These are phyloP conservation scores for Chlamydomonas sp. DNA, from an alignment of 139 green algal genomes.

Conservation along the genomic window DNA sequence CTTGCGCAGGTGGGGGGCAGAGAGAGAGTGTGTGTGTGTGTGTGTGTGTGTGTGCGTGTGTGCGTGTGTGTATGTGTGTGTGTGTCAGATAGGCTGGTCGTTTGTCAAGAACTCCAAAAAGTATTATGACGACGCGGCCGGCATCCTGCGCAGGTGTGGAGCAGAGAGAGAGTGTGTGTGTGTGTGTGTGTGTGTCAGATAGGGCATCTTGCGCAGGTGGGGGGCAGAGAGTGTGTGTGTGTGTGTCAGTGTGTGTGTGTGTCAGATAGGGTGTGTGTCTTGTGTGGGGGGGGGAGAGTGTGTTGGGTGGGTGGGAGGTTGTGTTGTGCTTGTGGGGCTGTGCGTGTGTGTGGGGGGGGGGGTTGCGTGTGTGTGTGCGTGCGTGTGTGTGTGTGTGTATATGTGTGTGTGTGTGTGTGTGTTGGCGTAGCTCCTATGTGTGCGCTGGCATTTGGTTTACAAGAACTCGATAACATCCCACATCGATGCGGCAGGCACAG, in stretches of 20 bases:
- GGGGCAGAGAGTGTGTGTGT: constrained; percentile 1
- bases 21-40: neutral
- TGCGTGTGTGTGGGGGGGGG: too few relatives aligned
- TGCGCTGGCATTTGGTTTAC: constrained; percentile 96
- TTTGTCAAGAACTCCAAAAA: constrained; percentile 98
- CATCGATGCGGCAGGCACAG: constrained; percentile 64
- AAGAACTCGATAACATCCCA: constrained; percentile 98
- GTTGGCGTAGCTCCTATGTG: too few relatives aligned
- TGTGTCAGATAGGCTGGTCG: too few relatives aligned
- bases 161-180: neutral
- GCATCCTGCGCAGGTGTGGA: constrained; percentile 38
- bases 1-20: constrained; percentile 23
- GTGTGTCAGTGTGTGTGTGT: neutral
- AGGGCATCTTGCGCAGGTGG: constrained; percentile 43
- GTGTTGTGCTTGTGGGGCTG: too few relatives aligned
- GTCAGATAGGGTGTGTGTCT: too few relatives aligned
- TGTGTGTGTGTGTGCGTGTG: neutral
- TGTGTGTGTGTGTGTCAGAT: too few relatives aligned
- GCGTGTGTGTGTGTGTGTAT: too few relatives aligned
- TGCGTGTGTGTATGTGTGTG: neutral
- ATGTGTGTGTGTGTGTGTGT: neutral
- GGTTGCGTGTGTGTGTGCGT: too few relatives aligned
- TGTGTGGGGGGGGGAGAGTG: too few relatives aligned
- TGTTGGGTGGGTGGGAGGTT: too few relatives aligned
- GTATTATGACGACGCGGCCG: constrained; percentile 85